A percentile compares a stretch with the other conserved stretches of the same genome.
Conservation (phyloP, 345 rosid species). For the Melaleuca alternifolia region DNA sequence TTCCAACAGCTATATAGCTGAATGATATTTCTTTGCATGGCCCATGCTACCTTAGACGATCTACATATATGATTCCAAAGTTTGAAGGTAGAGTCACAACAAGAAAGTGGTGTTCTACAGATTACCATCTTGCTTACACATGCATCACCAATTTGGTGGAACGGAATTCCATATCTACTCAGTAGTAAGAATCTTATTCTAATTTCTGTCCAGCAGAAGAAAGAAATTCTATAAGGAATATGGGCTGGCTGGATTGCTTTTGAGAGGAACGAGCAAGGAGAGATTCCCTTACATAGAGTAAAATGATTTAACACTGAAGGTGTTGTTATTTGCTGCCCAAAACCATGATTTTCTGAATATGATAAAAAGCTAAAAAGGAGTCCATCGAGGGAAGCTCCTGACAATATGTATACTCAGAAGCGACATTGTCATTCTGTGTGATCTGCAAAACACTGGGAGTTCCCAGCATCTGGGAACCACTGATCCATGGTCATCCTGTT, state of each 20-base stretch:
- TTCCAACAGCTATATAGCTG: not conserved
- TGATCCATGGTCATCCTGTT: not conserved
- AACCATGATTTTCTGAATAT: not conserved
- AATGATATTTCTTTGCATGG: not conserved
- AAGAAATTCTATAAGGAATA: not conserved
- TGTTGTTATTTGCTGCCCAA: not conserved
- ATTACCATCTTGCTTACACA: not conserved
- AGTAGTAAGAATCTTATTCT: not conserved
- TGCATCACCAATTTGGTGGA: not conserved
- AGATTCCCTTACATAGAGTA: not conserved
- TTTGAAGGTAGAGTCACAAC: not conserved
- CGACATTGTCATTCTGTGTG: not conserved
- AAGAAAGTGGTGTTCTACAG: not conserved
- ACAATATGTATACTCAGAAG: not conserved
- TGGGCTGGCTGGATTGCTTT: not conserved
- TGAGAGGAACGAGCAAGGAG: not conserved
- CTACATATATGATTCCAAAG: not conserved
- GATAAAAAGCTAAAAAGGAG: not conserved
- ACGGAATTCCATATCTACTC: not conserved
- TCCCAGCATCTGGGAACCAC: not conserved
- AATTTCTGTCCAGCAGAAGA: not conserved
- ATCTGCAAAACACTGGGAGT: not conserved
- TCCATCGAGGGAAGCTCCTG: not conserved
- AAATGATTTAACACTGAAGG: not conserved
- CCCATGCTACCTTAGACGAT: not conserved